Percentiles rank a stretch among this genome's conserved stretches.
These are phyloP conservation scores for Pulveroboletus sp. DNA, from an alignment of 768 basidiomycete genomes.

Conservation along the genomic window DNA sequence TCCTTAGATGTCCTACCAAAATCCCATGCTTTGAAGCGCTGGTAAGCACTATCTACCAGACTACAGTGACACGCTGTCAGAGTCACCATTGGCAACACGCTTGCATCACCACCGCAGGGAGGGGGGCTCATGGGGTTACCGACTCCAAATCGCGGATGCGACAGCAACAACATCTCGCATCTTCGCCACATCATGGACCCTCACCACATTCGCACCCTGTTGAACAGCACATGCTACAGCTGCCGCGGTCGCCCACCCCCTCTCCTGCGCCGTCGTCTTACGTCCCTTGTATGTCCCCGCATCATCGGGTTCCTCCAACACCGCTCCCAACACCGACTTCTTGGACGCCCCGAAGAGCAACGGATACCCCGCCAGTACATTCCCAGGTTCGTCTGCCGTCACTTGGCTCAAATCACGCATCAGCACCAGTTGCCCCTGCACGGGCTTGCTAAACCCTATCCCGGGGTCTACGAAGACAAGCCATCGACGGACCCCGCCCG, in stretches of 20 bases:
- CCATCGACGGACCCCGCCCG: constrained; percentile 79
- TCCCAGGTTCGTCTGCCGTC: constrained; percentile 40
- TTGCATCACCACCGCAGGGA: no score
- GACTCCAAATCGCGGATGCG: constrained; percentile 54
- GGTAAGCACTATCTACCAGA: no score
- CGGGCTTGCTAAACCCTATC: constrained; percentile 88
- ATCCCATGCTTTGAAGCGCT: no score
- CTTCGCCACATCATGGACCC: constrained; percentile 78
- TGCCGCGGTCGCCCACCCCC: constrained; percentile 77
- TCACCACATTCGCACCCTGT: constrained; percentile 64
- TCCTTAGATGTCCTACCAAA: no score
- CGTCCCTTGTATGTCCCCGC: constrained; percentile 40
- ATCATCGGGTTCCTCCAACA: constrained; percentile 47
- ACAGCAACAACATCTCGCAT: constrained; percentile 72
- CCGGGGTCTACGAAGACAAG: constrained; percentile 84
- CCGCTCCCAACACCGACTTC: constrained; percentile 77
- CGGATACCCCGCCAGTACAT: constrained; percentile 56
- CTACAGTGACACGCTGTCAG: not conserved
- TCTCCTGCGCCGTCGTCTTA: constrained; percentile 56
- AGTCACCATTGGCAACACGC: no score
- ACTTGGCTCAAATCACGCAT: constrained; percentile 49
- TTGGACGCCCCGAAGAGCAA: constrained; percentile 74
- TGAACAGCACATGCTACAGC: constrained; percentile 71
- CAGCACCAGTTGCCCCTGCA: constrained; percentile 65
- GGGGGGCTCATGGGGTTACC: not conserved